These are phyloP conservation scores for Aspergillus aculeatinus DNA, from an alignment of 2,329 filamentous ascomycete genomes.

Conservation along the genomic window DNA sequence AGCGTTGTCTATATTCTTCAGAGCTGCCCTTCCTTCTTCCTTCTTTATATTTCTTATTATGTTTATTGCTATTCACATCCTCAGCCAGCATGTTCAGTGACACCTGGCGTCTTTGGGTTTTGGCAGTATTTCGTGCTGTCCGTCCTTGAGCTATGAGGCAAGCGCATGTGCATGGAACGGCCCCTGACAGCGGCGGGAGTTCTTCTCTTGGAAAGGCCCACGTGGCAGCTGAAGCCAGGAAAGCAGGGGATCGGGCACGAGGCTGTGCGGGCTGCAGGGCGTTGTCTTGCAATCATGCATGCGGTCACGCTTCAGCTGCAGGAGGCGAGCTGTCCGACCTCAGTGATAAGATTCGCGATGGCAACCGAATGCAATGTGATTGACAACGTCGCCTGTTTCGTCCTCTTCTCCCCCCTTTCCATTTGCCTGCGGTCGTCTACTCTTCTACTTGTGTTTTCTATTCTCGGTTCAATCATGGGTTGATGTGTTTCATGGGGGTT, in stretches of 20 bases:
- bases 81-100: conserved; percentile 19
- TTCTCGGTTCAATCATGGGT: conserved; percentile 2
- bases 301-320: background rate
- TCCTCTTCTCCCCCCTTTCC: background rate
- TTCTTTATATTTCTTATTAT: conserved; percentile 16
- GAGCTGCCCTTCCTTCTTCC: conserved; percentile 17
- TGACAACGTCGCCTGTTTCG: background rate
- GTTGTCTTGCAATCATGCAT: background rate
- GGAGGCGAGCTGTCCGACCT: background rate
- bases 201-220: conserved; percentile 5
- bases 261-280: background rate
- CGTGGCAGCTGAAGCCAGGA: background rate
- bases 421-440: background rate
- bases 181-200: conserved; percentile 7
- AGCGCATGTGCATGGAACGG: conserved; percentile 12
- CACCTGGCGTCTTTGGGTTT: conserved; percentile 23
- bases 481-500: conserved; percentile 8
- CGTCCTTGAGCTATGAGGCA: conserved; percentile 9
- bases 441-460: background rate
- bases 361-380: background rate
- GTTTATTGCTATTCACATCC: conserved; percentile 16
- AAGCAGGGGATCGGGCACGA: background rate
- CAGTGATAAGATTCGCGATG: too few species aligned
- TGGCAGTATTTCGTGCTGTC: conserved; percentile 11
- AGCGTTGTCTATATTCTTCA: conserved; percentile 7